phyloP scores from a whole-genome alignment of 495 filamentous ascomycete genomes.

The Melanomma pulvis-pyrius region DNA sequence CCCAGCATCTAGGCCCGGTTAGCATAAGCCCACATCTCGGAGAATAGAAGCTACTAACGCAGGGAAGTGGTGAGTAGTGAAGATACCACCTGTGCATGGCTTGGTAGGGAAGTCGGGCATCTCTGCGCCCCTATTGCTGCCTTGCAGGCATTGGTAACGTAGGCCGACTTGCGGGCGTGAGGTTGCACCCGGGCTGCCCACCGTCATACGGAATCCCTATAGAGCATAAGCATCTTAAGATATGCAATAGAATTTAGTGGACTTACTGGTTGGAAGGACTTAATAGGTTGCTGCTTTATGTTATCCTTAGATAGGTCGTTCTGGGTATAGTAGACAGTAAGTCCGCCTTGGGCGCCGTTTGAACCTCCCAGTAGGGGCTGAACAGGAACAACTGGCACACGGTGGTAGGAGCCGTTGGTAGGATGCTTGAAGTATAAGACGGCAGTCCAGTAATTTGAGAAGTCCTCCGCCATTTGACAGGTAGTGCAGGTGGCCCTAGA shows the following conservation, averaged over 20 bases:
- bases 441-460: constrained; percentile 50
- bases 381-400: constrained; percentile 49
- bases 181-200: constrained; percentile 50
- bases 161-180: constrained; percentile 47
- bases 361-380: constrained; percentile 44
- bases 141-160: constrained; percentile 52
- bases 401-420: constrained; percentile 54
- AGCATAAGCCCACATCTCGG: constrained; percentile 1
- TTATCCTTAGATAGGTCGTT: constrained; percentile 50
- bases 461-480: constrained; percentile 47
- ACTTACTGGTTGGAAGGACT: constrained; percentile 50
- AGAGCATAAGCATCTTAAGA: background rate
- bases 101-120: constrained; percentile 52
- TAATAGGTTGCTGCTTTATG: constrained; percentile 49
- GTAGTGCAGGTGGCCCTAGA: constrained; percentile 52
- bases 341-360: constrained; percentile 52
- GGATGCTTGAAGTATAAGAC: constrained; percentile 54
- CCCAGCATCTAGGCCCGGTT: constrained; percentile 31
- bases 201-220: constrained; percentile 60
- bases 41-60: constrained; percentile 32
- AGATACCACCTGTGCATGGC: constrained; percentile 53
- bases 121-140: constrained; percentile 48
- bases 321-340: constrained; percentile 54
- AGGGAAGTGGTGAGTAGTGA: constrained; percentile 57
- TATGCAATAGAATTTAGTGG: background rate